Evolutionary conservation across 331 rosid species (phyloP).

Genomic region (Acacia concinna): DNA sequence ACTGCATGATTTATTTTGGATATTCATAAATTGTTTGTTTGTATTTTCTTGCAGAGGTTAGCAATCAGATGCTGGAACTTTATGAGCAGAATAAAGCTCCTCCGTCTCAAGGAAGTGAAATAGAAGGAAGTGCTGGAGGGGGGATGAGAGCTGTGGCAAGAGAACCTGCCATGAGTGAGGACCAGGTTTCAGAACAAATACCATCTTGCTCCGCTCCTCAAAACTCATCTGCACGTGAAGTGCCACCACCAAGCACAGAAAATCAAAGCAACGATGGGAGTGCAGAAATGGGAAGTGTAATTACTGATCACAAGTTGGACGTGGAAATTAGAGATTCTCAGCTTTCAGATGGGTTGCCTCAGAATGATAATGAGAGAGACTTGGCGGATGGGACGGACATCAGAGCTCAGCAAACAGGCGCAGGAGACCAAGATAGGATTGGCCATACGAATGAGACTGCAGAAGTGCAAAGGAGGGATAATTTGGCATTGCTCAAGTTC

Average conservation of each 20-base stretch:
- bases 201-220: constrained; percentile 54
- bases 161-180: constrained; percentile 61
- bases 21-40: constrained; percentile 20
- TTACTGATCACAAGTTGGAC: constrained; percentile 62
- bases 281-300: constrained; percentile 57
- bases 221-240: constrained; percentile 42
- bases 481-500: constrained; percentile 15
- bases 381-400: constrained; percentile 26
- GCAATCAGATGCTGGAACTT: constrained; percentile 98
- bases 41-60: constrained; percentile 72
- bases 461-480: constrained; percentile 44
- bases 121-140: constrained; percentile 62
- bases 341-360: constrained; percentile 43
- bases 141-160: constrained; percentile 48
- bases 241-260: constrained; percentile 35
- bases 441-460: constrained; percentile 53
- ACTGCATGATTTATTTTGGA: constrained; percentile 14
- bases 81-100: constrained; percentile 84
- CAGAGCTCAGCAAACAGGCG: constrained; percentile 26
- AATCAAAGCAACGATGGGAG: constrained; percentile 68
- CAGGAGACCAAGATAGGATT: constrained; percentile 52
- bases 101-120: constrained; percentile 70
- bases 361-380: constrained; percentile 47
- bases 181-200: constrained; percentile 53
- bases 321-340: constrained; percentile 56